Conservation (phyloP, 352 stramenopile species). For the Phytophthora rubi region DNA sequence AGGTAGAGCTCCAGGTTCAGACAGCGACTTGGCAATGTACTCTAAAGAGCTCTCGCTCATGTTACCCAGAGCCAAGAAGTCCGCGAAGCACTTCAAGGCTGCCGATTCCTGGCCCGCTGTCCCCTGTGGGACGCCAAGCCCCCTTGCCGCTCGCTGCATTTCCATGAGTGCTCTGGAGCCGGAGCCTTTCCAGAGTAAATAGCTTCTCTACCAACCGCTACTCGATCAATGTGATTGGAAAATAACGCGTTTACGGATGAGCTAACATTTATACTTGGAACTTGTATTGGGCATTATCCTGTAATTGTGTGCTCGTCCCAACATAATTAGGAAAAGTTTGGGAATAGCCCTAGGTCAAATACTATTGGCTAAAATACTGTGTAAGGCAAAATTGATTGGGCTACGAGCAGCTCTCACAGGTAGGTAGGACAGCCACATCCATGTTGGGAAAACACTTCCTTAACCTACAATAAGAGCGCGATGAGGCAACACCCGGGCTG, state of each 20-base stretch:
- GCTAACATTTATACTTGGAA: background rate
- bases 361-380: background rate
- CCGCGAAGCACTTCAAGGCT: background rate
- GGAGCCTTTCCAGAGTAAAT: background rate
- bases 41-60: background rate
- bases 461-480: no score
- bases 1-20: background rate
- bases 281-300: background rate
- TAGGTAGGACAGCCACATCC: no score
- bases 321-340: background rate
- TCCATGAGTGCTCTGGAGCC: background rate
- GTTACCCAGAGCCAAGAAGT: background rate
- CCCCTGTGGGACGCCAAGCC: background rate
- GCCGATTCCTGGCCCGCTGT: background rate
- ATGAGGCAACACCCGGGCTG: no score
- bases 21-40: background rate
- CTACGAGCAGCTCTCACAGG: background rate
- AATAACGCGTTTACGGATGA: background rate
- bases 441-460: no score
- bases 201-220: background rate
- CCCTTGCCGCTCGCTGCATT: background rate
- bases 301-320: background rate
- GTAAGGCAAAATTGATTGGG: background rate
- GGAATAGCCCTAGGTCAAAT: background rate
- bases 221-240: background rate